Conservation (phyloP, 306 rosid species). For the Prinsepia uniflora region DNA sequence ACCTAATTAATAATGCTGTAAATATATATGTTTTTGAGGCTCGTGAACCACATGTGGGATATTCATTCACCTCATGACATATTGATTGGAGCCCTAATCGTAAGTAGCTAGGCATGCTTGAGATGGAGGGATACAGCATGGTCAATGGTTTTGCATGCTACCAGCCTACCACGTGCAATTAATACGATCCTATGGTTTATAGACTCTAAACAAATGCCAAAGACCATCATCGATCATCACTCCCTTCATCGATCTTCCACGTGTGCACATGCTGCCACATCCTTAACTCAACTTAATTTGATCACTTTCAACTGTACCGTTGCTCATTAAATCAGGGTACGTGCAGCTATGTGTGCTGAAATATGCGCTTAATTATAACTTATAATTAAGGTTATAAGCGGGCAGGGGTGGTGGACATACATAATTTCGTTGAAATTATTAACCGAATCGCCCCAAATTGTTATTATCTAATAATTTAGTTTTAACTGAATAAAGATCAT, state of each 20-base stretch:
- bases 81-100: neutral
- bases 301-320: conserved; percentile 22
- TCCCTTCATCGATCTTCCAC: conserved; percentile 35
- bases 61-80: conserved; percentile 13
- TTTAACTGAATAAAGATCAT: no score
- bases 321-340: neutral
- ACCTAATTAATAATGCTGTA: neutral
- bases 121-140: neutral
- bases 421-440: no score
- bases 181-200: neutral
- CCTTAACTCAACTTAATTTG: conserved; percentile 33
- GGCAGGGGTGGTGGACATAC: no score
- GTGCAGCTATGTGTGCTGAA: no score
- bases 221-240: conserved; percentile 5
- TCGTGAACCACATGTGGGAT: conserved; percentile 11
- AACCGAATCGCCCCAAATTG: no score
- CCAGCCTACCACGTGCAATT: neutral
- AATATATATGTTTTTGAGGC: neutral
- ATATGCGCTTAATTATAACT: no score
- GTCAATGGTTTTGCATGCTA: conserved; percentile 10
- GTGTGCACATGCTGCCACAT: conserved; percentile 78
- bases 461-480: no score
- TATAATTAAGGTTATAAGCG: no score
- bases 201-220: conserved; percentile 5
- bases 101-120: neutral